Percentiles rank a stretch among this genome's conserved stretches.
Conservation (phyloP, 306 rosid species). For the Prunus persica region DNA sequence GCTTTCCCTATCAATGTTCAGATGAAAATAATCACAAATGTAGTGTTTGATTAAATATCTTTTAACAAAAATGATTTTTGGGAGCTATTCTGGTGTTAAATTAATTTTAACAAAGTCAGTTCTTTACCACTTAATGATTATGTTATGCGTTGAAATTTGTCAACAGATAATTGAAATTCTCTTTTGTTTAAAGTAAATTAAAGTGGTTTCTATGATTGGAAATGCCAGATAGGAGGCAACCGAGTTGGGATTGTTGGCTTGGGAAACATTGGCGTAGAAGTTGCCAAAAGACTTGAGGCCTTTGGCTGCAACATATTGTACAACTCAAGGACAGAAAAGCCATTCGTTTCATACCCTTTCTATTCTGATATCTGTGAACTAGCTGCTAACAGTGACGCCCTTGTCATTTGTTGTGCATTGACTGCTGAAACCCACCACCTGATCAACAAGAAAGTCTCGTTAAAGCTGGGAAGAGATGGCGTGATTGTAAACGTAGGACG, state of each 20-base stretch:
- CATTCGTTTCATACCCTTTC: slow-evolving; percentile 27
- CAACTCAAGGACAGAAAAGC: slow-evolving; percentile 41
- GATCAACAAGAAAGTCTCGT: slow-evolving; percentile 40
- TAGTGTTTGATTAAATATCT: no score
- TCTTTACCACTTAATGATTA: not conserved
- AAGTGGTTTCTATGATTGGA: not conserved
- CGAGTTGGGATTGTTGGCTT: slow-evolving; percentile 50
- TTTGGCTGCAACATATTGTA: slow-evolving; percentile 44
- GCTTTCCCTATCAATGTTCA: no score
- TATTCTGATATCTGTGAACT: slow-evolving; percentile 41
- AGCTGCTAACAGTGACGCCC: slow-evolving; percentile 29
- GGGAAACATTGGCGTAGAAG: slow-evolving; percentile 49
- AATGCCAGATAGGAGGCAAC: slow-evolving; percentile 41
- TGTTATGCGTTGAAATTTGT: not conserved
- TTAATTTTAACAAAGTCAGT: not conserved
- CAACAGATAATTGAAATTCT: not conserved
- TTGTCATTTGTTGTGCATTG: slow-evolving; percentile 46
- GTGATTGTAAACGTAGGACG: slow-evolving; percentile 47
- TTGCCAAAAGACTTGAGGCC: slow-evolving; percentile 46
- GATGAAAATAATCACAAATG: no score
- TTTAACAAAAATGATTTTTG: no score
- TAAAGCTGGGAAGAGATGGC: slow-evolving; percentile 44
- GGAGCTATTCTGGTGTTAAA: no score
- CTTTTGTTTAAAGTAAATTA: not conserved
- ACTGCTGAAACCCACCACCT: slow-evolving; percentile 41